phyloP scores from a whole-genome alignment of 1,284 basidiomycete genomes.

The Caloboletus inedulis region DNA sequence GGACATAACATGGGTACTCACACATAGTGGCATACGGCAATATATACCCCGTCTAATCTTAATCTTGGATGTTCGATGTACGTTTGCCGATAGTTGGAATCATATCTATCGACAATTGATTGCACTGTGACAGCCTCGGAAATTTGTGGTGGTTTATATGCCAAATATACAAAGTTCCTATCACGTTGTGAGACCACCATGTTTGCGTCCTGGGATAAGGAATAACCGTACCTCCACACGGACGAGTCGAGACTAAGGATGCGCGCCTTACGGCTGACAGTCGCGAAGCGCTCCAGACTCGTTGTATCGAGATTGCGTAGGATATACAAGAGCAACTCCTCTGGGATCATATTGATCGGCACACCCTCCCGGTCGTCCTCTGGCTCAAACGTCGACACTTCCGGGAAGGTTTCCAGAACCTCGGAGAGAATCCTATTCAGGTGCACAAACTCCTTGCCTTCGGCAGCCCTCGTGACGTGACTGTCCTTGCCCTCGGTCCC shows the following conservation, averaged over 20 bases:
- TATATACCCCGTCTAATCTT: slow-evolving; percentile 84
- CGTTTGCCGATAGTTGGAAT: slow-evolving; percentile 66
- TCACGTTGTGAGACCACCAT: slow-evolving; percentile 10
- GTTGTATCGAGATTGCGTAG: slow-evolving; percentile 61
- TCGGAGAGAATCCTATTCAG: slow-evolving; percentile 43
- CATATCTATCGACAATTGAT: slow-evolving; percentile 50
- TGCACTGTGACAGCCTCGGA: slow-evolving; percentile 44
- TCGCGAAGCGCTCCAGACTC: slow-evolving; percentile 74
- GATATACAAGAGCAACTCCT: slow-evolving; percentile 71
- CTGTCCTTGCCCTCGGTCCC: slow-evolving; percentile 17
- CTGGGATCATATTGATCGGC: slow-evolving; percentile 61
- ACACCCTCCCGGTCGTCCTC: slow-evolving; percentile 62
- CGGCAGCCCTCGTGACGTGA: slow-evolving; percentile 12
- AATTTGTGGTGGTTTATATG: slow-evolving; percentile 75
- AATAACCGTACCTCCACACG: slow-evolving; percentile 71
- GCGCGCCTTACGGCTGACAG: slow-evolving; percentile 69
- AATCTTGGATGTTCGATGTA: slow-evolving; percentile 82
- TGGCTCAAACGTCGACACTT: slow-evolving; percentile 57
- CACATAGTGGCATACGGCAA: slow-evolving; percentile 86
- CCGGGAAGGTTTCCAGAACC: slow-evolving; percentile 49
- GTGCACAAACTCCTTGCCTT: slow-evolving; percentile 11
- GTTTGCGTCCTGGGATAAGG: background rate
- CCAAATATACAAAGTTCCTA: slow-evolving; percentile 52
- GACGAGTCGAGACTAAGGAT: slow-evolving; percentile 62
- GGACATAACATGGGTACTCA: slow-evolving; percentile 32